Conservation (phyloP, 805 yeast species). For the Kurtzmaniella cleridarum region DNA sequence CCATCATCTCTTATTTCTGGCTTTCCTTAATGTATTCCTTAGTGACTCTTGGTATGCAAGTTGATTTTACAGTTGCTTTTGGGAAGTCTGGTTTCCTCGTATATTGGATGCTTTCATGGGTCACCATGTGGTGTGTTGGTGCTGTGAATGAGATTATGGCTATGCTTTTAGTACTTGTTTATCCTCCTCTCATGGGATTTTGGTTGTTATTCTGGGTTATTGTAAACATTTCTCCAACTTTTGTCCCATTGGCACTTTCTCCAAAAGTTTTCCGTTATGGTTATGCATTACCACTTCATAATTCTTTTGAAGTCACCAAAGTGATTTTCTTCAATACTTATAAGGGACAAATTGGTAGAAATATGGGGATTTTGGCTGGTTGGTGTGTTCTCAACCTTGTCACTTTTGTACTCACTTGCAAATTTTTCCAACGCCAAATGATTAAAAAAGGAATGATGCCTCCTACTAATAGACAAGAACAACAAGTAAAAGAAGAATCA, state of each 20-base stretch:
- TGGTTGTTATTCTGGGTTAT: constrained; percentile 73
- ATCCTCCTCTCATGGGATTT: constrained; percentile 64
- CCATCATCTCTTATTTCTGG: constrained; percentile 51
- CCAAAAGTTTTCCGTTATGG: constrained; percentile 59
- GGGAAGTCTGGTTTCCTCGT: constrained; percentile 70
- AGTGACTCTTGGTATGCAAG: constrained; percentile 64
- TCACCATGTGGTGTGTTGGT: constrained; percentile 75
- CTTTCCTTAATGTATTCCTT: constrained; percentile 54
- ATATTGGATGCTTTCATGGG: constrained; percentile 62
- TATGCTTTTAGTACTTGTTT: constrained; percentile 41
- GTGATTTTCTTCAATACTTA: constrained; percentile 54
- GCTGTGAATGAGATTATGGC: constrained; percentile 66
- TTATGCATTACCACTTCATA: constrained; percentile 64
- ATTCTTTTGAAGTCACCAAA: constrained; percentile 56
- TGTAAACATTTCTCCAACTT: constrained; percentile 62
- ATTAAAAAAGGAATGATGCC: constrained; percentile 21
- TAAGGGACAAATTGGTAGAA: constrained; percentile 53
- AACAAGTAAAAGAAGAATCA: too few relatives aligned
- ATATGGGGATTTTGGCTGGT: constrained; percentile 52
- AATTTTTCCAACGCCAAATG: constrained; percentile 34
- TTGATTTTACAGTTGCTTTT: constrained; percentile 51
- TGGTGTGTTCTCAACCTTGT: constrained; percentile 54
- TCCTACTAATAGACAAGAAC: not conserved
- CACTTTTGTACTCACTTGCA: constrained; percentile 40
- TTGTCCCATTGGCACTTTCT: constrained; percentile 56